These are phyloP conservation scores for Ascosphaera aggregata DNA, from an alignment of 2,329 filamentous ascomycete genomes.

Conservation along the genomic window DNA sequence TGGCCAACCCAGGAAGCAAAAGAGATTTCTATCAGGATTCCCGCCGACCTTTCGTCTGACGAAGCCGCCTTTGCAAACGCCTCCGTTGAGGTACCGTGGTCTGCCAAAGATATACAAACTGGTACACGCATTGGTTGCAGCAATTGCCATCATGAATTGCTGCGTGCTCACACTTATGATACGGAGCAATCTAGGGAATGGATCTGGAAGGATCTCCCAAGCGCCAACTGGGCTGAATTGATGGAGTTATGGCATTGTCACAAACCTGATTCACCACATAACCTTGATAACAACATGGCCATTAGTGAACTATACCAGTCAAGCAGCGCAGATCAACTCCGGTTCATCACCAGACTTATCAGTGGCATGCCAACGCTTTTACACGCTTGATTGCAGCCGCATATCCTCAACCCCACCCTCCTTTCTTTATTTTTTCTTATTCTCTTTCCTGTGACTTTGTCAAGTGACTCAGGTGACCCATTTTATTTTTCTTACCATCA, in stretches of 20 bases:
- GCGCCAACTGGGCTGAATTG: slow-evolving; percentile 98
- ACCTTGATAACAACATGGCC: too few relatives aligned
- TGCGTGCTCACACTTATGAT: slow-evolving; percentile 5
- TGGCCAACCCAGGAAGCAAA: background rate
- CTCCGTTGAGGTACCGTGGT: slow-evolving; percentile 15
- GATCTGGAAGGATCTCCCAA: slow-evolving; percentile 79
- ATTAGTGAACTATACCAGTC: too few relatives aligned
- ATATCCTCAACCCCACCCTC: background rate
- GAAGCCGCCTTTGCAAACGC: background rate
- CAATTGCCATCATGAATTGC: slow-evolving; percentile 12
- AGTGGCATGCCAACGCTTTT: too few relatives aligned
- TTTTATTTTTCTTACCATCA: background rate
- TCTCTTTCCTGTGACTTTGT: background rate
- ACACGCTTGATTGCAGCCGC: too few relatives aligned
- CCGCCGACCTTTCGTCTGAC: background rate
- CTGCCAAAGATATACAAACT: slow-evolving; percentile 15
- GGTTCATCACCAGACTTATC: too few relatives aligned
- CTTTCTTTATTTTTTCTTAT: slow-evolving; percentile 1
- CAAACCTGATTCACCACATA: slow-evolving; percentile 42
- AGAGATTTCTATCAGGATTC: background rate
- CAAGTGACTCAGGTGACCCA: background rate
- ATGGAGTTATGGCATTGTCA: slow-evolving; percentile 99
- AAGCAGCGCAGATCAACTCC: too few relatives aligned
- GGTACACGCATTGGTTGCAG: slow-evolving; percentile 16
- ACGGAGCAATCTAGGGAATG: slow-evolving; percentile 12